A percentile compares a stretch with the other conserved stretches of the same genome.
Conservation (phyloP, 805 yeast genomes). For the Teunomyces atbi region DNA sequence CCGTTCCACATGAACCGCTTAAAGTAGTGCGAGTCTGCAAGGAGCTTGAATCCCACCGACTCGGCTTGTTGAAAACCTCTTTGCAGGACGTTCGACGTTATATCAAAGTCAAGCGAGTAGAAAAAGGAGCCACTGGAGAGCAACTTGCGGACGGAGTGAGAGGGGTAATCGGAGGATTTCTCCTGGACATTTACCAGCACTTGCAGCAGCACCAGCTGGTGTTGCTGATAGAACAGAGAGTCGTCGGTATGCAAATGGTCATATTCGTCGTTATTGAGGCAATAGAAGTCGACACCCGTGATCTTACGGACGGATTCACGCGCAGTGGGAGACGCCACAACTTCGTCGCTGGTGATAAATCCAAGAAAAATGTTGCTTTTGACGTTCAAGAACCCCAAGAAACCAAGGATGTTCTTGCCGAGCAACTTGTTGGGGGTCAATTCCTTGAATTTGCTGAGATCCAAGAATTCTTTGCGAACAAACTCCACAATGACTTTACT, state of each 20-base stretch:
- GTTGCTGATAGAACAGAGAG: not conserved
- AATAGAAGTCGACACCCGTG: constrained; percentile 61
- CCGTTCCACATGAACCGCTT: constrained; percentile 52
- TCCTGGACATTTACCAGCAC: constrained; percentile 10
- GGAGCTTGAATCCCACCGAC: constrained; percentile 19
- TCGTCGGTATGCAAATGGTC: constrained; percentile 34
- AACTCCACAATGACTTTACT: constrained; percentile 51
- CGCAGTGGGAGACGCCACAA: constrained; percentile 59
- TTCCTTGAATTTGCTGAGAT: constrained; percentile 42
- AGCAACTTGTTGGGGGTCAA: constrained; percentile 30
- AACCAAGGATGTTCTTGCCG: constrained; percentile 44
- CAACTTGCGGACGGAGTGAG: constrained; percentile 44
- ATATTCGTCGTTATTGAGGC: constrained; percentile 55
- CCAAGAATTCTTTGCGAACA: constrained; percentile 41
- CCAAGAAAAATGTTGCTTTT: constrained; percentile 57
- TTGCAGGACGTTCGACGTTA: constrained; percentile 45
- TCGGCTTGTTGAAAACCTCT: constrained; percentile 29
- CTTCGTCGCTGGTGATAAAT: constrained; percentile 52
- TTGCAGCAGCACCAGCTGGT: constrained; percentile 4
- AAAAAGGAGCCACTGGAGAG: constrained; percentile 48
- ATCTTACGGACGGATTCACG: constrained; percentile 53
- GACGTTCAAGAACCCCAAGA: constrained; percentile 58
- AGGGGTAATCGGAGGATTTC: constrained; percentile 33
- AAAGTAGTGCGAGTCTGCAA: constrained; percentile 41
- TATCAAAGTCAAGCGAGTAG: constrained; percentile 47